Evolutionary conservation across 1,139 yeast genomes (phyloP), one percentile per base, ranked within the genome.

Genomic region (Lodderomyces beijingensis): DNA sequence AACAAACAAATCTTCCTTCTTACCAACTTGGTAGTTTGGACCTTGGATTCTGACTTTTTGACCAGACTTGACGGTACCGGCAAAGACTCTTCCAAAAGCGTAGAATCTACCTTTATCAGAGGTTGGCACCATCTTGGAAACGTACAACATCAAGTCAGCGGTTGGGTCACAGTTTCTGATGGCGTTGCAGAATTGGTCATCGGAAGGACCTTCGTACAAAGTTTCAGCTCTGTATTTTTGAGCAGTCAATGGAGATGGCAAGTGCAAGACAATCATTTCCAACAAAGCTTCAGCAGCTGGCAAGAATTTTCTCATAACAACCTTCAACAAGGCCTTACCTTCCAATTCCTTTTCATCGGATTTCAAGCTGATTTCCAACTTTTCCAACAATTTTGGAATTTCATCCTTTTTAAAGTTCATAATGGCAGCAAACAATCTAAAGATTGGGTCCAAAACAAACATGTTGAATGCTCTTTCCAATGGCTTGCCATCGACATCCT

Each of bases 81-180:
- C 85, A 78, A 91, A 91, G 69, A 91, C 97, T 81, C 98, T 93
- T 73, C 98, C 98, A 77, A 91, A 91, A 65, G 98, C 98, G 83
- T 88, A 91, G 95, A 91, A 91, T 79, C 98, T 89, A 82, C 98
- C 98, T 81, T 89, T 91, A 74, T 91, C 98, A 57, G 97, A 89
- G 65, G 98, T 91, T 72, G 98, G 98, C 57, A 91, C 97, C 98
- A 91, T 91, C 95, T 91, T 91, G 74, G 98, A 91, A 64, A 91
- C 91, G 88, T 91, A 91, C 69, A 91, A 80, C 98, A 91, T 91
- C 66, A 91, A 85, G 65, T 91, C 97, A 57, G 94, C 95, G 62
- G 73, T 84, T 64, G 98, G 96, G 77, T 91, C 97, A 84, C 98
- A 91, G 82, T 84, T 83, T 77, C 81, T 87, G 75, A 91, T 89